Conservation (phyloP, 345 rosid genomes). For the Barbarea vulgaris region DNA sequence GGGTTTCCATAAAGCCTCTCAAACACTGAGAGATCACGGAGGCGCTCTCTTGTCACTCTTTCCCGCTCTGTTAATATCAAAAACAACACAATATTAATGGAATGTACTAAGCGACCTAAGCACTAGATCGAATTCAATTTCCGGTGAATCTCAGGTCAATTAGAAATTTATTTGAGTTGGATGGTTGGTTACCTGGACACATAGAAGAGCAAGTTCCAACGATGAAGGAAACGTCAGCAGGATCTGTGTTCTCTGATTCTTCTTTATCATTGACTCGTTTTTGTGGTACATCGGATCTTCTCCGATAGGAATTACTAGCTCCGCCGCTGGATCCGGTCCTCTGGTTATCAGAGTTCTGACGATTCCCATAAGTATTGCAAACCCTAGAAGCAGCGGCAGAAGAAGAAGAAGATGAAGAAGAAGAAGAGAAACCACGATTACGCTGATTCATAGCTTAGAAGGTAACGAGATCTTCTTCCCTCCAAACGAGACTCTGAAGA, state of each 20-base stretch:
- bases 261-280: slow-evolving; percentile 19
- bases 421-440: slow-evolving; percentile 22
- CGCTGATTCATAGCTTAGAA: slow-evolving; percentile 35
- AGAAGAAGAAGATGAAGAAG: slow-evolving; percentile 26
- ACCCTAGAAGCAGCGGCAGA: background rate
- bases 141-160: slow-evolving; percentile 3
- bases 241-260: background rate
- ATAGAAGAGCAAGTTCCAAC: slow-evolving; percentile 82
- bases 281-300: slow-evolving; percentile 30
- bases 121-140: slow-evolving; percentile 1
- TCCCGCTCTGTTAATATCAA: slow-evolving; percentile 55
- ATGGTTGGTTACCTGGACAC: slow-evolving; percentile 80
- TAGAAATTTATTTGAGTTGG: background rate
- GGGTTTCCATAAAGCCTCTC: slow-evolving; percentile 88
- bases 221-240: slow-evolving; percentile 39
- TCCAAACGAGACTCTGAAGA: slow-evolving; percentile 3
- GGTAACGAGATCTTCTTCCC: slow-evolving; percentile 2
- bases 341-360: slow-evolving; percentile 10
- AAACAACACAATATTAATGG: background rate
- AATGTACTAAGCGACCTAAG: background rate
- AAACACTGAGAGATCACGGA: slow-evolving; percentile 73
- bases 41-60: slow-evolving; percentile 71
- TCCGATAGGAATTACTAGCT: slow-evolving; percentile 22
- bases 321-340: slow-evolving; percentile 23
- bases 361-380: background rate